Base-by-base conservation (phyloP, 2,329 filamentous ascomycete genomes). In the Trichoderma arundinaceum region DNA sequence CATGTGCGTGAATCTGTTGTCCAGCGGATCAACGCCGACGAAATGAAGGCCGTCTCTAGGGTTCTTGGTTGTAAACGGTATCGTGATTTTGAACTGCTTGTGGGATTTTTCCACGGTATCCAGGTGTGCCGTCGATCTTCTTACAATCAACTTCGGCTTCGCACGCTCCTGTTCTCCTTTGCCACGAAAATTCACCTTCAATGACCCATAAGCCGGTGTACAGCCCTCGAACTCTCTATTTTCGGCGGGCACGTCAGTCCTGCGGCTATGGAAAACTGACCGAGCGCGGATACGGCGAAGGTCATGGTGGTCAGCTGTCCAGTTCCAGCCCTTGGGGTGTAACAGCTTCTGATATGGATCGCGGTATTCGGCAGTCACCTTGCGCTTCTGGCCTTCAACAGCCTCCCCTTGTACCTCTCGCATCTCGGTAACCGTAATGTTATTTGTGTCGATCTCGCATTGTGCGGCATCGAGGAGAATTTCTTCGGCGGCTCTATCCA, bases 1-100 rank as follows among this genome's bases (percentile, higher is more conserved):
- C 56, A 92, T 89, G 79, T 99, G 94, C 0, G 95, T 93, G 76
- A 94, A 99, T 68, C 94, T 87, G 64, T 83, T 83, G 75, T 97
- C 94, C 58, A 89, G 86, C 65, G 89, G 88, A 51, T 92, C 88
- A 43, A 95, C 86, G 4, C 95, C 94, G 15, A 96, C 92, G 77
- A 97, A 99, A 67, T 97, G 94, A 66, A 98, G 77, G 22, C 92
- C 94, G 75, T 99, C 95, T 52, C 92, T 86, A 58, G 94, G 89
- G 71, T 87, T 87, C 58, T 87, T 87, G 39, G 92, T 87, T 22
- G 84, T 82, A 74, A 97, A 99, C 39, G 95, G 91, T 65, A 97
- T 90, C 53, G 81, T 81, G 44, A 88, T 79, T 69, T 77, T 78
- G 69, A 75, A 82, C 56, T 85, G 83, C 69, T 76, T 78, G 65